Conservation (phyloP, 306 rosid species). For the Ammopiptanthus mongolicus region DNA sequence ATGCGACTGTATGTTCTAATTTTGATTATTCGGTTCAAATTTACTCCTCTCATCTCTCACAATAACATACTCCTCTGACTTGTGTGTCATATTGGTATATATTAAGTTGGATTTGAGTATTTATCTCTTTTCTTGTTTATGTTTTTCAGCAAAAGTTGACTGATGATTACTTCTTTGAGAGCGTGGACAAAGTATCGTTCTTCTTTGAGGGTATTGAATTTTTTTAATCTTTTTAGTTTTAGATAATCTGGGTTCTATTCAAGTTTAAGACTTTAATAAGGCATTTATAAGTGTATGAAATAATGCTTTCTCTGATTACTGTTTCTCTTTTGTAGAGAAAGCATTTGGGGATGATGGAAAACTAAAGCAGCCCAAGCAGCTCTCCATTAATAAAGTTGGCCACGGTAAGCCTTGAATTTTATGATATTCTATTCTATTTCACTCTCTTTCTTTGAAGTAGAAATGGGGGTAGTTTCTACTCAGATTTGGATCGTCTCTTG, state of each 20-base stretch:
- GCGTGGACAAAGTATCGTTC: constrained; percentile 71
- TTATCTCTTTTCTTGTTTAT: background rate
- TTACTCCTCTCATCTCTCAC: no score
- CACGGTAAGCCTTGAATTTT: constrained; percentile 52
- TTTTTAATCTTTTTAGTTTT: background rate
- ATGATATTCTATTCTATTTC: background rate
- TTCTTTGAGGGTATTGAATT: constrained; percentile 72
- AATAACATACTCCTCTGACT: no score
- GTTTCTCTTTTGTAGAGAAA: constrained; percentile 55
- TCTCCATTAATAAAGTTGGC: constrained; percentile 89
- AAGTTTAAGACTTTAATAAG: background rate
- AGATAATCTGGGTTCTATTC: background rate
- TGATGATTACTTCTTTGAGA: constrained; percentile 69
- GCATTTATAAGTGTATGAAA: background rate
- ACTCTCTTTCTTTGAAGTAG: background rate
- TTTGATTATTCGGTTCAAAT: no score
- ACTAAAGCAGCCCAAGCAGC: constrained; percentile 77
- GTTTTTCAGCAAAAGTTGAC: constrained; percentile 47
- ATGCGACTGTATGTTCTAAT: no score
- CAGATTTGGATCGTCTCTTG: no score
- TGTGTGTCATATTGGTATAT: no score
- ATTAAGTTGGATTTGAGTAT: background rate
- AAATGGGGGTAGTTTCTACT: background rate
- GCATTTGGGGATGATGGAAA: constrained; percentile 85
- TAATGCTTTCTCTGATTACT: background rate